Evolutionary conservation across 345 rosid species (phyloP).

Genomic region (Lenwebbia sp.): DNA sequence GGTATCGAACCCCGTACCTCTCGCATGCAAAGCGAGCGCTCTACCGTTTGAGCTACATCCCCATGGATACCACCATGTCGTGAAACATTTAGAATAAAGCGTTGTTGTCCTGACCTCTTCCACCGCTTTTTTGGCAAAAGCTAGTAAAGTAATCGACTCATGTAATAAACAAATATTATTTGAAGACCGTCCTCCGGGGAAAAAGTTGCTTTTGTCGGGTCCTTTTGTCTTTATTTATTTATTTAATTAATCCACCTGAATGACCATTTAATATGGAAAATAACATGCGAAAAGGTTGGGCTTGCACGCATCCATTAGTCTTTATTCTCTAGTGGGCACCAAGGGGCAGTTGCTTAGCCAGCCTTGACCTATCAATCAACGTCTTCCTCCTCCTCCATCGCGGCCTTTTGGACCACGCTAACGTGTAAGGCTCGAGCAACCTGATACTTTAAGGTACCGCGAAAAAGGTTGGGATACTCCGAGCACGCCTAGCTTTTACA

Average conservation of each 20-base stretch:
- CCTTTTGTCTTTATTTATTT: background rate
- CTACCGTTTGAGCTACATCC: slow-evolving; percentile 55
- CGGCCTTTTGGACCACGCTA: no score
- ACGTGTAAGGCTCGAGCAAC: no score
- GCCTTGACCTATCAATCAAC: background rate
- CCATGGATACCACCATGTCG: background rate
- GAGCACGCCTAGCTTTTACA: no score
- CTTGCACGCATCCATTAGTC: background rate
- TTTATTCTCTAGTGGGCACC: background rate
- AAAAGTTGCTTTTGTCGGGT: background rate
- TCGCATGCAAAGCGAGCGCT: slow-evolving; percentile 39
- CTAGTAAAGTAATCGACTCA: background rate
- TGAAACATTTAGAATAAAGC: no score
- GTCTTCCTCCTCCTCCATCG: background rate
- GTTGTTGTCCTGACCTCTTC: background rate
- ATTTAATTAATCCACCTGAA: background rate
- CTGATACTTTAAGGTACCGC: no score
- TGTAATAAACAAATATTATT: no score
- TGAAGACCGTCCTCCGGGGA: background rate
- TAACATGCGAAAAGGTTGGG: background rate
- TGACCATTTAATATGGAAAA: background rate
- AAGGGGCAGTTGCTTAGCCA: background rate
- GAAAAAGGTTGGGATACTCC: no score
- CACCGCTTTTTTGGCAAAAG: background rate
- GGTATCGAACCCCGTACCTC: slow-evolving; percentile 42